A percentile compares a stretch with the other conserved stretches of the same genome.
Conservation (phyloP, 495 filamentous ascomycete genomes). For the Podospora pseudocomata region DNA sequence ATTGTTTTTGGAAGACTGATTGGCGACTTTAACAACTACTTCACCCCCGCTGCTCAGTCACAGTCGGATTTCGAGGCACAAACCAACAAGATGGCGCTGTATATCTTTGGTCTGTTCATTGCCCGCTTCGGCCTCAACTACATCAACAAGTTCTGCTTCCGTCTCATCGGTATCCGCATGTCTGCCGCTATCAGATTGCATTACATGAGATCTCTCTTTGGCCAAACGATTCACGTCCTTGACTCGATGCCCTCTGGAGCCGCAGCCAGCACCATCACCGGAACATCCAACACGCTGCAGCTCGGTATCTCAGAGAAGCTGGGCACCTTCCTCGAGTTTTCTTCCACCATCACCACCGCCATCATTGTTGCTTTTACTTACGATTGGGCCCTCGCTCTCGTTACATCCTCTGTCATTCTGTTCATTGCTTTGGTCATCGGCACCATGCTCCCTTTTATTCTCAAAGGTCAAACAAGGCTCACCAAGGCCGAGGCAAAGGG, state of each 20-base stretch:
- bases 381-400: constrained; percentile 55
- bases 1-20: constrained; percentile 36
- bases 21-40: constrained; percentile 29
- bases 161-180: constrained; percentile 50
- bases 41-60: constrained; percentile 6
- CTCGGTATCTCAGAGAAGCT: constrained; percentile 63
- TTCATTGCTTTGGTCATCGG: constrained; percentile 53
- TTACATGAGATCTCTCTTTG: constrained; percentile 51
- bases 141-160: constrained; percentile 48
- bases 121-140: constrained; percentile 44
- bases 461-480: constrained; percentile 47
- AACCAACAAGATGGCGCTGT: constrained; percentile 30
- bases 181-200: constrained; percentile 50
- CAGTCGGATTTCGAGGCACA: constrained; percentile 16
- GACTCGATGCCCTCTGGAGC: constrained; percentile 54
- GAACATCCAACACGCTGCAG: constrained; percentile 56
- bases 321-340: constrained; percentile 52
- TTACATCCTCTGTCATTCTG: constrained; percentile 54
- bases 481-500: constrained; percentile 48
- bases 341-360: constrained; percentile 55
- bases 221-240: constrained; percentile 53
- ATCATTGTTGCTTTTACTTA: constrained; percentile 58
- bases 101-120: constrained; percentile 42
- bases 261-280: constrained; percentile 56
- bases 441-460: constrained; percentile 55